Conservation (phyloP, 176 grass and related monocot genomes). For the Eragrostis curvula region DNA sequence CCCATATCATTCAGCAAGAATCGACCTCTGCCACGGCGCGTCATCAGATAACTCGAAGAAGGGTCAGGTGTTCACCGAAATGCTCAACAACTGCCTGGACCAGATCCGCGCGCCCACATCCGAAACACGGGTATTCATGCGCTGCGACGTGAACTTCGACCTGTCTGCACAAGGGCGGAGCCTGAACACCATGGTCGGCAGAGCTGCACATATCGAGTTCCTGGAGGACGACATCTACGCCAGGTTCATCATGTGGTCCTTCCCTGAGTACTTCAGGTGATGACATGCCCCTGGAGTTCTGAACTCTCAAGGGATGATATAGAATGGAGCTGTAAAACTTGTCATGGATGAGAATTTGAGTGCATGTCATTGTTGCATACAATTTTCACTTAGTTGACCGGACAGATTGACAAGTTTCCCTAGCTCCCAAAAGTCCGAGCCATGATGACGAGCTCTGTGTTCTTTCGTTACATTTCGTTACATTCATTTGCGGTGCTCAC, state of each 20-base stretch:
- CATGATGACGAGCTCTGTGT: too few relatives aligned
- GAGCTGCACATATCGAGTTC: slow-evolving; percentile 89
- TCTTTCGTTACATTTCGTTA: too few relatives aligned
- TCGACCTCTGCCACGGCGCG: slow-evolving; percentile 65
- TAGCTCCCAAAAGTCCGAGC: too few relatives aligned
- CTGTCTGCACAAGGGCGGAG: slow-evolving; percentile 58
- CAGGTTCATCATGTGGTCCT: slow-evolving; percentile 96
- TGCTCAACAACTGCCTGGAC: slow-evolving; percentile 85
- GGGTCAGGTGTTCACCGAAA: slow-evolving; percentile 80
- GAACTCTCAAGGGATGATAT: neutral
- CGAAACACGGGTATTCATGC: slow-evolving; percentile 73
- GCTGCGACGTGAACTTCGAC: slow-evolving; percentile 82
- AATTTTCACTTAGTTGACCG: too few relatives aligned
- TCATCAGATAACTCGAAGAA: slow-evolving; percentile 72
- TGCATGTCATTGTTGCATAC: too few relatives aligned
- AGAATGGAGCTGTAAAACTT: neutral
- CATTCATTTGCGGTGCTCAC: too few relatives aligned
- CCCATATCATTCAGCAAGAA: slow-evolving; percentile 89
- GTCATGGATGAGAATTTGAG: neutral
- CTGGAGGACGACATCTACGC: slow-evolving; percentile 73
- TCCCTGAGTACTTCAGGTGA: slow-evolving; percentile 74
- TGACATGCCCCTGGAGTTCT: neutral
- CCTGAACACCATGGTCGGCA: slow-evolving; percentile 84
- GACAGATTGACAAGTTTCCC: too few relatives aligned
- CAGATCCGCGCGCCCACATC: slow-evolving; percentile 69